Evolutionary conservation across 2,329 filamentous ascomycete genomes (phyloP).

Genomic region (Xylariaceae sp.): DNA sequence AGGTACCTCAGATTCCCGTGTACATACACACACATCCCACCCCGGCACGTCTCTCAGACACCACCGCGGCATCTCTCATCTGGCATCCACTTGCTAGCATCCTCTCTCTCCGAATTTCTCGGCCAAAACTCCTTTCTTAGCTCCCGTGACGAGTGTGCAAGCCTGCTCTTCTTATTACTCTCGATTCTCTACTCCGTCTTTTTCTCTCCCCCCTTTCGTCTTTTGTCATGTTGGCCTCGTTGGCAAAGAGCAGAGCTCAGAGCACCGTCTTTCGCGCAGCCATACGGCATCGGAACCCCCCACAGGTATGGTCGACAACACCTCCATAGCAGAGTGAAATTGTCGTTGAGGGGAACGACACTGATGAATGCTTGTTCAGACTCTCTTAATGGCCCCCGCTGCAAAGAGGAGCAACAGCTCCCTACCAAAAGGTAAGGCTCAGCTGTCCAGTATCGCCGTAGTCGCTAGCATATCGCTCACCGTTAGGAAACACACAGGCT

Average conservation of each 20-base stretch:
- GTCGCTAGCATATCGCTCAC: conserved; percentile 9
- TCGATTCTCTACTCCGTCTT: conserved; percentile 6
- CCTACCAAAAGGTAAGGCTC: conserved; percentile 45
- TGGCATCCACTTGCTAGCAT: not conserved
- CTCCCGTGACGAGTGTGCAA: no score
- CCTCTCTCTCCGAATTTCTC: no score
- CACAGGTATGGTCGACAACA: conserved; percentile 19
- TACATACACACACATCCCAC: not conserved
- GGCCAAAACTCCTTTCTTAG: no score
- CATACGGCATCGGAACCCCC: conserved; percentile 20
- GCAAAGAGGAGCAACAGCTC: conserved; percentile 55
- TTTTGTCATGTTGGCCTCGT: conserved; percentile 31
- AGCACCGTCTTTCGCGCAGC: conserved; percentile 30
- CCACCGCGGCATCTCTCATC: conserved; percentile 3
- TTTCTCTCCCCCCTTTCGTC: conserved; percentile 8
- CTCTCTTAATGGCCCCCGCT: conserved; percentile 48
- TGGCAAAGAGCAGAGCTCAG: conserved; percentile 32
- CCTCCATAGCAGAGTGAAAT: not conserved
- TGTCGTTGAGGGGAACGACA: no score
- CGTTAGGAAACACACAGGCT: conserved; percentile 49
- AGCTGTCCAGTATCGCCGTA: not conserved
- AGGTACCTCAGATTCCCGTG: no score
- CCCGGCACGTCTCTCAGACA: conserved; percentile 2
- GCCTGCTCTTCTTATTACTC: not conserved
- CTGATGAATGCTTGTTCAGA: conserved; percentile 22